Base-by-base conservation (phyloP, 1,284 basidiomycete genomes). In the Leccinum angustisporum region DNA sequence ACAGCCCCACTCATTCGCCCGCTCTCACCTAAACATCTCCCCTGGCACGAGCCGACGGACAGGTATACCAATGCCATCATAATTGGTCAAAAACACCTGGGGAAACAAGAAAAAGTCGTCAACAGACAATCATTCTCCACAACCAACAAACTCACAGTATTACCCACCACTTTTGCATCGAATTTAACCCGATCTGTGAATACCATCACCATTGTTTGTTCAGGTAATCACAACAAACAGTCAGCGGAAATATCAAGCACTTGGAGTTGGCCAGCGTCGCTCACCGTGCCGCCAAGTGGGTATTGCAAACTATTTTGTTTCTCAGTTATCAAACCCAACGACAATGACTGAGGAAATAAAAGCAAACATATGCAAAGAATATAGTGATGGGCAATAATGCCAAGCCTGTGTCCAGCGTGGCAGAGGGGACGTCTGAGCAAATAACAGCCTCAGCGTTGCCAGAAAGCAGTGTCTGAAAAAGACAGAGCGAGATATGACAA, bases 371-470 rank as follows among this genome's bases (percentile, higher is more conserved):
- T 71, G 62, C 63, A 71, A 86, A 86, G 77, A 85, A 87, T 57
- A 86, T 81, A 51, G 83, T 68, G 33, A 86, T 64, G 6, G 78
- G 72, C 5, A 78, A 78, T 53, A 86, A 67, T 5, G 84, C 82
- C 31, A 84, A 72, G 46, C 85, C 85, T 8, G 83, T 76, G 68
- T 87, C 86, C 51, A 87, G 77, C 0, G 83, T 86, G 33, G 86
- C 85, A 16, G 86, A 84, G 31, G 86, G 76, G 11, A 87, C 81
- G 68, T 87, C 81, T 83, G 50, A 5, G 5, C 2, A 50, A 27
- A 18, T 14, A 6, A 11, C 5, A 18, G 43, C 43, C 11, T 21
- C 5, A 18, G 43, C 43, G 18, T 21, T 18, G 16, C 21, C 43
- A 48, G 18, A 11, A 7, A 55, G 1, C 33, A 34, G 34, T 7